phyloP scores from a whole-genome alignment of 345 rosid species.

The Dovyalis caffra region DNA sequence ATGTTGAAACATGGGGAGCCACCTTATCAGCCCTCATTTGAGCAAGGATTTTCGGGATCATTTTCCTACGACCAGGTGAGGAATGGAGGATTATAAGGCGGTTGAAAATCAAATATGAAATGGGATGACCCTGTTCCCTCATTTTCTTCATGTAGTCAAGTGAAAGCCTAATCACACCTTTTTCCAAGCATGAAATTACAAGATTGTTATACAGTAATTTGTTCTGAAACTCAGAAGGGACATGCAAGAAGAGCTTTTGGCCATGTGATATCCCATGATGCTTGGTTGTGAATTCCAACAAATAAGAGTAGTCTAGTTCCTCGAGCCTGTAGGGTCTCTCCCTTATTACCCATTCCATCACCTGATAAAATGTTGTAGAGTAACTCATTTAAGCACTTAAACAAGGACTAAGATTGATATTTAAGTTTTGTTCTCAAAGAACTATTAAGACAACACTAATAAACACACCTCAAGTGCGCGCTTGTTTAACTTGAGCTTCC shows the following conservation, averaged over 20 bases:
- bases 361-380: constrained; percentile 35
- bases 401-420: neutral
- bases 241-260: constrained; percentile 61
- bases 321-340: constrained; percentile 78
- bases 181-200: constrained; percentile 77
- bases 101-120: constrained; percentile 73
- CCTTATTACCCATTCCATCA: constrained; percentile 94
- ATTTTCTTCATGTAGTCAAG: constrained; percentile 90
- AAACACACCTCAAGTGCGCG: constrained; percentile 67
- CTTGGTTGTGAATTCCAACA: constrained; percentile 77
- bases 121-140: constrained; percentile 71
- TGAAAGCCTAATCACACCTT: constrained; percentile 68
- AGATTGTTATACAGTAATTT: constrained; percentile 86
- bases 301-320: constrained; percentile 85
- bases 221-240: constrained; percentile 81
- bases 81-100: constrained; percentile 82
- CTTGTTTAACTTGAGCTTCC: constrained; percentile 67
- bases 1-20: constrained; percentile 74
- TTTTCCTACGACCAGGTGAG: constrained; percentile 58
- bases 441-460: neutral
- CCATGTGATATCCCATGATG: constrained; percentile 74
- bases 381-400: neutral
- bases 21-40: constrained; percentile 92
- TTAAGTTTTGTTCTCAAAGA: neutral
- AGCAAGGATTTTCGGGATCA: constrained; percentile 64